phyloP scores from a whole-genome alignment of 768 basidiomycete species.

The Tricholoma sp. region DNA sequence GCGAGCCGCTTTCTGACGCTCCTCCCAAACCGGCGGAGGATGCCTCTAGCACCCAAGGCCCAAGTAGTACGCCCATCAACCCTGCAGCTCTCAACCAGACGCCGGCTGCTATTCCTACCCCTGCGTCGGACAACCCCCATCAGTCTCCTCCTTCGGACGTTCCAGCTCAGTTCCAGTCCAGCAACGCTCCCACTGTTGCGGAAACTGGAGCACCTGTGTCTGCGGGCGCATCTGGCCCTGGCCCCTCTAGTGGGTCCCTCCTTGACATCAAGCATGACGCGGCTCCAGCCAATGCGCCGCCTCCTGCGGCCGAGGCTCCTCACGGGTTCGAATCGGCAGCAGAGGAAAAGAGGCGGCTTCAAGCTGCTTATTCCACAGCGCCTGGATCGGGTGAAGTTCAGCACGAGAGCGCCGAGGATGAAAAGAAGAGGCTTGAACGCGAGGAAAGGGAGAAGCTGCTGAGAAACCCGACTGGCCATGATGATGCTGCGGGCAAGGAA shows the following conservation, averaged over 20 bases:
- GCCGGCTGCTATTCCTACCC: constrained; percentile 26
- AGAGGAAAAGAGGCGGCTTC: constrained; percentile 64
- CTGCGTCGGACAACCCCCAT: constrained; percentile 4
- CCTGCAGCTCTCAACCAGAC: constrained; percentile 16
- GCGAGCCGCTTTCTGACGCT: constrained; percentile 14
- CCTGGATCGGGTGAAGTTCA: constrained; percentile 12
- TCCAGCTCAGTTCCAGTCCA: constrained; percentile 21
- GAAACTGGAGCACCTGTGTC: constrained; percentile 73
- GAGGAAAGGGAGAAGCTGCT: constrained; percentile 61
- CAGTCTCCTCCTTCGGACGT: constrained; percentile 16
- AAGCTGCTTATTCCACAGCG: constrained; percentile 30
- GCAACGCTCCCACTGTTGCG: constrained; percentile 57
- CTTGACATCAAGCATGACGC: constrained; percentile 36
- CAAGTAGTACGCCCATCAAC: constrained; percentile 18
- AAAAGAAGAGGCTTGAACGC: constrained; percentile 59
- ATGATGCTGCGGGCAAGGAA: constrained; percentile 17
- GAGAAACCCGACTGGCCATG: constrained; percentile 10
- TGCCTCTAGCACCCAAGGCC: constrained; percentile 14
- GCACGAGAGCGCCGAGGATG: constrained; percentile 53
- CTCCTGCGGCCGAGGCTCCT: constrained; percentile 17
- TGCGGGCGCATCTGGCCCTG: constrained; percentile 55
- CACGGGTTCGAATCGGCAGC: constrained; percentile 40
- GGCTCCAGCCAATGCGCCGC: constrained; percentile 16
- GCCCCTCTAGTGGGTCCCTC: constrained; percentile 62
- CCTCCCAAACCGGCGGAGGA: constrained; percentile 12